Evolutionary conservation across 805 yeast genomes (phyloP), one percentile per base, ranked within the genome.

Genomic region (Jamesozyma hellenica): DNA sequence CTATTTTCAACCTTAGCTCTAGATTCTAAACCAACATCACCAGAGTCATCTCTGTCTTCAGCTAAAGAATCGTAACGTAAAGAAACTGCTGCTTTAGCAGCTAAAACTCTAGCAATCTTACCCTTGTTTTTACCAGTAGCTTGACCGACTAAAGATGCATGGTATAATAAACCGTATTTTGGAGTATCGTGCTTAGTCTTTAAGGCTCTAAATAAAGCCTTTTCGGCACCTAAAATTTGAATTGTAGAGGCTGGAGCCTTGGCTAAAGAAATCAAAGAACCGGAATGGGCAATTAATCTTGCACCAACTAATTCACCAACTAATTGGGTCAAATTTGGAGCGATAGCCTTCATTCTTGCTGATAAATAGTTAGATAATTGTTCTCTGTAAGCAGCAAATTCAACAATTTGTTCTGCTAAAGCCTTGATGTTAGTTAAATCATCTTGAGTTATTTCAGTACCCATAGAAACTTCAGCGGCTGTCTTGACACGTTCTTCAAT

Each of bases 271-370:
- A 88, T 80, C 55, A 92, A 71, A 51, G 95, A 84, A 58, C 98
- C 98, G 39, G 97, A 80, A 64, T 92, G 98, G 32, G 98, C 92
- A 63, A 92, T 92, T 61, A 92, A 75, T 69, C 98, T 79, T 45
- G 98, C 98, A 67, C 98, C 98, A 36, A 92, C 94, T 52, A 92
- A 77, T 71, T 92, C 98, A 60, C 98, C 98, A 47, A 92, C 95
- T 53, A 92, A 75, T 36, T 92, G 81, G 37, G 96, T 87, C 61
- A 90, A 74, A 66, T 92, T 92, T 62, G 98, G 98, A 47, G 98
- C 98, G 70, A 92, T 90, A 38, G 97, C 96, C 68, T 85, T 87
- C 98, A 92, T 92, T 71, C 97, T 83, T 44, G 94, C 75, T 32
- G 84, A 74, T 56, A 92, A 72, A 65, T 92, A 92, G 69, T 83